phyloP scores from a whole-genome alignment of 495 filamentous ascomycete species.

The Acidiella bohemica region DNA sequence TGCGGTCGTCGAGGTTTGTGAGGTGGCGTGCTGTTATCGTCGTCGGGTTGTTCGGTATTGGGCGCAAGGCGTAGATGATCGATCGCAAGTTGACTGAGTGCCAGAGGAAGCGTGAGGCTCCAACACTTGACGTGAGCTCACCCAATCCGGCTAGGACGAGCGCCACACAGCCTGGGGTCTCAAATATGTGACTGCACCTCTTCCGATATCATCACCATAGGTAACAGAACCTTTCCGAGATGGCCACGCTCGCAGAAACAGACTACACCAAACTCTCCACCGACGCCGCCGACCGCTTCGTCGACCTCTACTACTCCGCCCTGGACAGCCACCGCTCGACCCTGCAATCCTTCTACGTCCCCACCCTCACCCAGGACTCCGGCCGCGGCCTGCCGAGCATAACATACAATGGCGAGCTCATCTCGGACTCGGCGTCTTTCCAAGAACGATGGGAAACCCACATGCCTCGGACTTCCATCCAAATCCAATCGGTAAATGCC shows the following conservation, averaged over 20 bases:
- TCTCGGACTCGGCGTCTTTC: constrained; percentile 42
- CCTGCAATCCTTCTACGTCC: constrained; percentile 46
- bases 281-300: constrained; percentile 24
- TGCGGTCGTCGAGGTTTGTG: too few relatives aligned
- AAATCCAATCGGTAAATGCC: constrained; percentile 54
- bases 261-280: constrained; percentile 14
- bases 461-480: constrained; percentile 47
- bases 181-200: too few relatives aligned
- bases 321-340: constrained; percentile 40
- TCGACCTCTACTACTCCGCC: constrained; percentile 30
- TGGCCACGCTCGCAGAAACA: constrained; percentile 17
- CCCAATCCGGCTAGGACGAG: too few relatives aligned
- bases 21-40: too few relatives aligned
- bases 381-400: constrained; percentile 38
- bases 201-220: too few relatives aligned
- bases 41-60: too few relatives aligned
- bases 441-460: constrained; percentile 47
- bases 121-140: too few relatives aligned
- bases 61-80: too few relatives aligned
- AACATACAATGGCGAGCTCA: constrained; percentile 51
- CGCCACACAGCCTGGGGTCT: too few relatives aligned
- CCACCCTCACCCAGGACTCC: constrained; percentile 29
- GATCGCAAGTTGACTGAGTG: too few relatives aligned
- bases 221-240: too few relatives aligned
- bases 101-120: too few relatives aligned